Conservation (phyloP, 129 eudicot genomes). For the Solidago caesia region DNA sequence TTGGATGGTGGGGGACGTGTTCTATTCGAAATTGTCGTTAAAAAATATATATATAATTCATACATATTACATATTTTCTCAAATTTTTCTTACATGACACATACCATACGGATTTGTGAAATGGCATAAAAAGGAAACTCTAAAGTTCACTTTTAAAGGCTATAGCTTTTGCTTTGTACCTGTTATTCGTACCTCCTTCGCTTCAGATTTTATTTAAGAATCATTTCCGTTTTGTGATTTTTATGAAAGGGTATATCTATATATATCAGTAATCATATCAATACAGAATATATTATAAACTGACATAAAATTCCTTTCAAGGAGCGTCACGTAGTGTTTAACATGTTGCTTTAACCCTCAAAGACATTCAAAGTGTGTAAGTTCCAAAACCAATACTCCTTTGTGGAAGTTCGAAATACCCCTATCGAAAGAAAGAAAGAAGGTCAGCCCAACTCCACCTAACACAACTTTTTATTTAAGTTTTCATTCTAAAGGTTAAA, state of each 20-base stretch:
- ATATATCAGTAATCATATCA: no score
- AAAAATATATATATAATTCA: no score
- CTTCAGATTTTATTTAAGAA: not conserved
- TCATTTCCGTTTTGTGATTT: not conserved
- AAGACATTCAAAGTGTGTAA: no score
- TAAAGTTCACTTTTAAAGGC: not conserved
- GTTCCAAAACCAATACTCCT: no score
- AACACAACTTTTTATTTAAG: no score
- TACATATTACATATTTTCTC: not conserved
- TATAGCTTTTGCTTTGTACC: not conserved
- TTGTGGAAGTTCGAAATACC: no score
- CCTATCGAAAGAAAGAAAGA: no score
- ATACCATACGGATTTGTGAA: conserved; percentile 1
- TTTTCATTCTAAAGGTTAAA: no score
- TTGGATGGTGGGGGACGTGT: no score
- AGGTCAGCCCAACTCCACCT: no score
- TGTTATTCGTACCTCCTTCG: not conserved
- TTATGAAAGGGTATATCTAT: not conserved
- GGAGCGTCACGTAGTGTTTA: not conserved
- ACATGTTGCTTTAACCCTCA: not conserved
- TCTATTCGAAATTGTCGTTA: no score
- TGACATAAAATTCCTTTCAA: not conserved
- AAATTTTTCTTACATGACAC: not conserved
- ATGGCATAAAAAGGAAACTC: not conserved
- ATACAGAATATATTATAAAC: not conserved